These are phyloP conservation scores for Nakaseomyces kungkrabaensis DNA, from an alignment of 1,139 yeast genomes.

Conservation along the genomic window DNA sequence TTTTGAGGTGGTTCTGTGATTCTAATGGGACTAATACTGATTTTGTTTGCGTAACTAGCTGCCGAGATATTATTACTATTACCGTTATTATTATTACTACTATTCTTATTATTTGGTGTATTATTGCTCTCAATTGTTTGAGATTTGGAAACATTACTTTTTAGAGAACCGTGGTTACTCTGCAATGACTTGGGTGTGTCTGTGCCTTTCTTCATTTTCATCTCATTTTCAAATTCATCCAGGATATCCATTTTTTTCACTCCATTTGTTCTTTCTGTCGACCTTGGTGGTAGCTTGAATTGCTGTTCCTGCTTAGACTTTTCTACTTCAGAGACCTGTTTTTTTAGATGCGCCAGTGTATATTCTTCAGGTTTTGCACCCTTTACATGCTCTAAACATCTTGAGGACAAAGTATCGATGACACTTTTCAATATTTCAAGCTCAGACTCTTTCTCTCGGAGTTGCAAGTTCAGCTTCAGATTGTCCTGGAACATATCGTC, in stretches of 20 bases:
- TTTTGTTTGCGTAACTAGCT: background rate
- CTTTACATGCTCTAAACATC: background rate
- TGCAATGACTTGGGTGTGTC: conserved; percentile 3
- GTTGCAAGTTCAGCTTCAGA: conserved; percentile 19
- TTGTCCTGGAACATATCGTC: conserved; percentile 28
- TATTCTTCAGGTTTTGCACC: conserved; percentile 3
- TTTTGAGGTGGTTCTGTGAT: conserved; percentile 1
- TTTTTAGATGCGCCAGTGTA: conserved; percentile 8
- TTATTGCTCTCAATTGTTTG: background rate
- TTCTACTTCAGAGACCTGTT: conserved; percentile 7
- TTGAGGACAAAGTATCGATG: conserved; percentile 13
- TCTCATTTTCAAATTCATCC: conserved; percentile 2
- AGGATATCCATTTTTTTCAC: conserved; percentile 11
- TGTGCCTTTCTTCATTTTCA: conserved; percentile 4
- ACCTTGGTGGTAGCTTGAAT: conserved; percentile 23
- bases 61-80: background rate
- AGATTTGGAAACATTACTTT: conserved; percentile 1
- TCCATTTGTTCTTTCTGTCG: conserved; percentile 21
- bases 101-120: background rate
- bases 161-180: background rate
- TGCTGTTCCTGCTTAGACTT: conserved; percentile 9
- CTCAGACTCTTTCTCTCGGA: conserved; percentile 21
- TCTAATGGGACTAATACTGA: background rate
- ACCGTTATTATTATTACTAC: background rate
- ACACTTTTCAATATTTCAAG: conserved; percentile 16